Conservation (phyloP, 495 filamentous ascomycete species). For the Neurospora sp. region DNA sequence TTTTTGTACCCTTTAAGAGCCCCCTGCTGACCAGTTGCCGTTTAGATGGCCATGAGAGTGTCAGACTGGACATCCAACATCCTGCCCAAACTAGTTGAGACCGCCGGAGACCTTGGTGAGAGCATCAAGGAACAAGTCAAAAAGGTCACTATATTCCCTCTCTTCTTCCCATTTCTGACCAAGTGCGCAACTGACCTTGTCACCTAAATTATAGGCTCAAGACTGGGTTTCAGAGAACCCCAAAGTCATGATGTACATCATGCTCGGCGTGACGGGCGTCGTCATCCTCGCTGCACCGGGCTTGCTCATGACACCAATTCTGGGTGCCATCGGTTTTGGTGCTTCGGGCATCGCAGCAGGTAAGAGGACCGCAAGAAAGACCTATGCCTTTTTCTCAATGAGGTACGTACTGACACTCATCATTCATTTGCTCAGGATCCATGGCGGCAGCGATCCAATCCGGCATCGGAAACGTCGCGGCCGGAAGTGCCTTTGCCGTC, state of each 20-base stretch:
- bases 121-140: background rate
- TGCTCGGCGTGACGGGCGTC: background rate
- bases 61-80: background rate
- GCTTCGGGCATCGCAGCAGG: background rate
- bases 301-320: background rate
- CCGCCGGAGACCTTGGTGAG: background rate
- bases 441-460: background rate
- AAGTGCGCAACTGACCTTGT: background rate
- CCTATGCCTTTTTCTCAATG: background rate
- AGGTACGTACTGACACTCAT: background rate
- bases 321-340: background rate
- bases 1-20: background rate
- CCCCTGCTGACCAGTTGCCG: background rate
- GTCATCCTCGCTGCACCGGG: background rate
- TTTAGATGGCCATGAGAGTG: background rate
- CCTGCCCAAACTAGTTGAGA: background rate
- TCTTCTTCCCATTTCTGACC: background rate
- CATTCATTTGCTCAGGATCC: background rate
- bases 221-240: background rate
- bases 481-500: background rate
- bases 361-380: background rate
- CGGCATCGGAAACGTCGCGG: background rate
- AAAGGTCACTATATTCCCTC: background rate
- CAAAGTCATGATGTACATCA: background rate
- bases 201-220: background rate